Percentiles rank a stretch among this genome's conserved stretches.
These are phyloP conservation scores for Hyphopichia homilentoma DNA, from an alignment of 805 yeast species.

Conservation along the genomic window DNA sequence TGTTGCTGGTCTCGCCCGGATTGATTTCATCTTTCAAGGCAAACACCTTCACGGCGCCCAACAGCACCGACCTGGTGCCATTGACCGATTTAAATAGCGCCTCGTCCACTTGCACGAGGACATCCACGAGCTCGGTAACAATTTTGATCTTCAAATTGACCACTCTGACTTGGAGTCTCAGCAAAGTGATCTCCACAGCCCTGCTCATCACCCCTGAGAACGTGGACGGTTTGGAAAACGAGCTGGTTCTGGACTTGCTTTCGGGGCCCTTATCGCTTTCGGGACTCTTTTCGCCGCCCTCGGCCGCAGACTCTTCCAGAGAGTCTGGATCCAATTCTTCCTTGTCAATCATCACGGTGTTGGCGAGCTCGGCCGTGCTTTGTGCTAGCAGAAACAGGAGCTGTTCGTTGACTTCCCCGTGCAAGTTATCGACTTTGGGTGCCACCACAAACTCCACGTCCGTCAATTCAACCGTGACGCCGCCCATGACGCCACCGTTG, in stretches of 20 bases:
- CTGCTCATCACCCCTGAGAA: conserved; percentile 55
- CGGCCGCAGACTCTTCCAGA: conserved; percentile 4
- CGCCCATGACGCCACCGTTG: conserved; percentile 64
- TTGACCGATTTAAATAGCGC: conserved; percentile 37
- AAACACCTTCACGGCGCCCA: conserved; percentile 38
- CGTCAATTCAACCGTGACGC: conserved; percentile 57
- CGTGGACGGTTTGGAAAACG: conserved; percentile 31
- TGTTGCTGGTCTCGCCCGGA: conserved; percentile 18
- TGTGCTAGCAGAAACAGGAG: conserved; percentile 56
- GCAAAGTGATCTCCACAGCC: conserved; percentile 65
- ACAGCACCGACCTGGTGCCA: conserved; percentile 40
- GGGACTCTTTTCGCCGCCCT: not conserved
- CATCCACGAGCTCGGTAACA: conserved; percentile 41
- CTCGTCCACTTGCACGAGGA: conserved; percentile 28
- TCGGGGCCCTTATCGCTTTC: conserved; percentile 1
- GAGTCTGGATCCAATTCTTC: conserved; percentile 9
- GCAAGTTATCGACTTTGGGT: conserved; percentile 30
- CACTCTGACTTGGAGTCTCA: conserved; percentile 53
- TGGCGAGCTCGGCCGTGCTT: conserved; percentile 73
- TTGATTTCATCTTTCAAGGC: conserved; percentile 39
- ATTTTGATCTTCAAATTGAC: conserved; percentile 45
- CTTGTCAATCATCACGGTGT: conserved; percentile 44
- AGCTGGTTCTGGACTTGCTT: conserved; percentile 11
- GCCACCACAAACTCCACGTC: conserved; percentile 47
- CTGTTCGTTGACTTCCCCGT: conserved; percentile 24